A percentile compares a stretch with the other conserved stretches of the same genome.
These are phyloP conservation scores for Plenodomus lindquistii DNA, from an alignment of 2,329 filamentous ascomycete species.

Conservation along the genomic window DNA sequence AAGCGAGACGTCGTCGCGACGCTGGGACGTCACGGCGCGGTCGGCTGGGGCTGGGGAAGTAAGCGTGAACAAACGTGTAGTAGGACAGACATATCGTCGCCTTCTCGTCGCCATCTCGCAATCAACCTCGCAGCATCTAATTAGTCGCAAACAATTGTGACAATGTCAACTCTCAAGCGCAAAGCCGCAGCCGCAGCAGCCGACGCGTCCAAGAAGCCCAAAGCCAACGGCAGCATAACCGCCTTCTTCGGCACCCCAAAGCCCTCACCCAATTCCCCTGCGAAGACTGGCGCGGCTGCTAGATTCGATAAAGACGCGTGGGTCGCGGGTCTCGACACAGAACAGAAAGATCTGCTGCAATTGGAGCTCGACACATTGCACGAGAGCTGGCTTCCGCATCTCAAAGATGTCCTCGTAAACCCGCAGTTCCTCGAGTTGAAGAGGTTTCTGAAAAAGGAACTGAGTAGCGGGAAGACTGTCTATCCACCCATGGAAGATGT, in stretches of 20 bases:
- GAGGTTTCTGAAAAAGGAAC: constrained; percentile 80
- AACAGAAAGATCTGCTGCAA: constrained; percentile 80
- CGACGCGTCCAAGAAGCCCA: constrained; percentile 54
- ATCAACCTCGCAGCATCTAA: constrained; percentile 1
- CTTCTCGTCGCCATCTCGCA: constrained; percentile 1
- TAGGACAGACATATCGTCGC: background rate
- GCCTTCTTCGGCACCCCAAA: constrained; percentile 80
- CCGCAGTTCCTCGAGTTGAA: constrained; percentile 87
- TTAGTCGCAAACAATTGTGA: constrained; percentile 15
- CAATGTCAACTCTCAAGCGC: constrained; percentile 55
- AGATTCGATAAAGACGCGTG: constrained; percentile 88
- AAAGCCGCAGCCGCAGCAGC: constrained; percentile 53
- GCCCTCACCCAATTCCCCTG: constrained; percentile 30
- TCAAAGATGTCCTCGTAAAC: constrained; percentile 82
- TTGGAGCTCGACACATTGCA: constrained; percentile 92
- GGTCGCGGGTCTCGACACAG: constrained; percentile 75
- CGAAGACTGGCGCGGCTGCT: constrained; percentile 25
- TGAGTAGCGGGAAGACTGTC: constrained; percentile 71
- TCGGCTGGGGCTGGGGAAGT: constrained; percentile 12
- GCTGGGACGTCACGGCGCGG: constrained; percentile 18
- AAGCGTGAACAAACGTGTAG: background rate
- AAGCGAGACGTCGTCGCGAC: background rate
- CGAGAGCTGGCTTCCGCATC: constrained; percentile 84
- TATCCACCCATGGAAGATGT: constrained; percentile 89
- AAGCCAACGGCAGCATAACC: constrained; percentile 75